Evolutionary conservation across 352 stramenopile species (phyloP).

Genomic region (Plasmopara muralis): DNA sequence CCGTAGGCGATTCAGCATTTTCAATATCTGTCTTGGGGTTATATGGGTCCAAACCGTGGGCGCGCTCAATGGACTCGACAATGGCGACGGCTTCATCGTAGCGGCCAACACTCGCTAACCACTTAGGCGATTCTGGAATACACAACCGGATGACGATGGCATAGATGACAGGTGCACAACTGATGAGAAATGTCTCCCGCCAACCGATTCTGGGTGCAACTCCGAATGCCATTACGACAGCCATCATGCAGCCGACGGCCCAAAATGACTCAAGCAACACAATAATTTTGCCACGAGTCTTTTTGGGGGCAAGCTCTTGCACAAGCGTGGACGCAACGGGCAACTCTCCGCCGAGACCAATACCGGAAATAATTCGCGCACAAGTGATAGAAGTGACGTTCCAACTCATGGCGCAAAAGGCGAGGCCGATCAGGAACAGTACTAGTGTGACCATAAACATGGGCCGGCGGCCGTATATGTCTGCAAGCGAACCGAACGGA

Average conservation of each 20-base stretch:
- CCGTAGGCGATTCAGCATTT: conserved; percentile 9
- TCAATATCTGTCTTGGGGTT: conserved; percentile 36
- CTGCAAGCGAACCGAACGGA: conserved; percentile 45
- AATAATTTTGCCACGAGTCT: conserved; percentile 56
- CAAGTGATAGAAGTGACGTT: conserved; percentile 46
- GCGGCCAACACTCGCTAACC: conserved; percentile 56
- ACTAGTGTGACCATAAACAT: conserved; percentile 69
- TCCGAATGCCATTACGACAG: conserved; percentile 42
- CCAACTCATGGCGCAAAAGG: conserved; percentile 40
- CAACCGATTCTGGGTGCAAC: conserved; percentile 46
- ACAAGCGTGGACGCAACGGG: conserved; percentile 52
- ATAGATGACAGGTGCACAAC: conserved; percentile 45
- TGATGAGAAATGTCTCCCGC: conserved; percentile 55
- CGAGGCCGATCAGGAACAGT: conserved; percentile 47
- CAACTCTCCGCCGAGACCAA: conserved; percentile 57
- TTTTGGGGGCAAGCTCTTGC: conserved; percentile 51
- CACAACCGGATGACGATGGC: conserved; percentile 39
- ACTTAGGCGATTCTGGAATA: conserved; percentile 67
- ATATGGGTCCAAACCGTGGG: conserved; percentile 35
- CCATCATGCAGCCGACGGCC: conserved; percentile 53
- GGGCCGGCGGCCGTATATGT: conserved; percentile 54
- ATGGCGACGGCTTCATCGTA: conserved; percentile 52
- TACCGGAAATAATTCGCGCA: conserved; percentile 55
- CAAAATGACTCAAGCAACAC: conserved; percentile 64
- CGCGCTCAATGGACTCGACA: conserved; percentile 48